Base-by-base conservation (phyloP, 2,329 filamentous ascomycete species). In the Emmonsiellopsis sp. region DNA sequence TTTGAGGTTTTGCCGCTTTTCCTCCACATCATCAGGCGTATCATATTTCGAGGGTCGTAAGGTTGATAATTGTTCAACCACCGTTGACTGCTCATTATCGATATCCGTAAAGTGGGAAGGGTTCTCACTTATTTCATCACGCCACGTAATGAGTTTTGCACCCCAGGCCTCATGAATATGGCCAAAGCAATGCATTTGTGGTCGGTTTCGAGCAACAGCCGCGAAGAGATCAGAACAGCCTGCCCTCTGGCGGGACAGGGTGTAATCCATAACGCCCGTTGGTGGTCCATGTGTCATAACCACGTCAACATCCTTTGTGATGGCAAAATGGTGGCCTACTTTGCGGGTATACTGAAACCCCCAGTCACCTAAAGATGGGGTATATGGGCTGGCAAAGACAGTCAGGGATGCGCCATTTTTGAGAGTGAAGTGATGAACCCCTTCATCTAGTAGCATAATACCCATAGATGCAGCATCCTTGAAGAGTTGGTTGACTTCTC, bases 211-310 rank as follows among this genome's bases (percentile, higher is more conserved):
- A 15, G 65, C 62, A 49, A 71, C 46, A 45, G 63, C 64, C 30
- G 48, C 52, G 50, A 71, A 70, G 7, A 71, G 59, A 41, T 58
- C 10, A 5, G 62, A 54, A 52, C 67, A 71, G 4, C 69, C 70
- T 34, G 65, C 65, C 35, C 63, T 61, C 26, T 67, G 48, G n/a
- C 54, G 57, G 8, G 53, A 58, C 2, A 60, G 52, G 7, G 71
- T 70, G 2, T 61, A 57, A 60, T 84, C 79, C 49, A 81, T 63
- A 1, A 83, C 65, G 2, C 78, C 77, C 7, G 59, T 65, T 0
- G 79, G 79, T 2, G 79, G 80, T 0, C 80, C 79, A 54, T 83
- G 79, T 0, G 79, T 82, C 20, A 82, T 73, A 30, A 70, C 75
- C 0, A 82, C 53, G 57, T 83, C 76, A 0, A 71, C 65, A 0